A percentile compares a stretch with the other conserved stretches of the same genome.
Evolutionary conservation across 208 protist genomes (phyloP).

Genomic region (Leishmania braziliensis): DNA sequence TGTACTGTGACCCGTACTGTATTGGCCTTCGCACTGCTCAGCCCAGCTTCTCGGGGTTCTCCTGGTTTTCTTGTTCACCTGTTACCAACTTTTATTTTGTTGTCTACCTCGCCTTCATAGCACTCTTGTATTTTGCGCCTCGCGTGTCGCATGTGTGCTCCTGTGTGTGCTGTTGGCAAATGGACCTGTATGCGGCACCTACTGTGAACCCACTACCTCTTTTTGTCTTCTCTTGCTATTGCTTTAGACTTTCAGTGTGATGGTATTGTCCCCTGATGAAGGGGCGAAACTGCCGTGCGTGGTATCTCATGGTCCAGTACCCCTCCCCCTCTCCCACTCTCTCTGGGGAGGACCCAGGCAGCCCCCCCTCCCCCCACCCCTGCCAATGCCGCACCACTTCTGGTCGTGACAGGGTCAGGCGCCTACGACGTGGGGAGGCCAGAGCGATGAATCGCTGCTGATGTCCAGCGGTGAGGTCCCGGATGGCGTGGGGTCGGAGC

Average conservation of each 20-base stretch:
- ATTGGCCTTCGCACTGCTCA: neutral
- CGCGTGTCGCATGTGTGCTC: too few relatives aligned
- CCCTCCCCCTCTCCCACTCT: too few relatives aligned
- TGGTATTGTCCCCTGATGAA: too few relatives aligned
- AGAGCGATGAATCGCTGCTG: neutral
- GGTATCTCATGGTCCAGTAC: too few relatives aligned
- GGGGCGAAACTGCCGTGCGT: too few relatives aligned
- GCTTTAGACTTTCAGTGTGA: neutral
- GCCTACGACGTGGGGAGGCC: too few relatives aligned
- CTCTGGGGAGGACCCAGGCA: too few relatives aligned
- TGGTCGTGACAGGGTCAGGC: too few relatives aligned
- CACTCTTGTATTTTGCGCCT: neutral
- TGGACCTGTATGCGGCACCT: too few relatives aligned
- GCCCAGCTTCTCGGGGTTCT: neutral
- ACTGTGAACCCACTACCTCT: too few relatives aligned
- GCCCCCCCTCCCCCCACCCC: too few relatives aligned
- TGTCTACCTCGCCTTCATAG: neutral
- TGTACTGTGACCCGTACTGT: neutral
- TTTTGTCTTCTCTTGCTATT: neutral
- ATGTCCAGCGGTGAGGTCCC: neutral
- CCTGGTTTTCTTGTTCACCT: neutral
- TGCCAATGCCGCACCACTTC: too few relatives aligned
- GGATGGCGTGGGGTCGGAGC: neutral
- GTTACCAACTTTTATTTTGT: neutral
- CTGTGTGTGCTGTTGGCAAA: neutral